Percentiles rank a stretch among this genome's conserved stretches.
phyloP scores from a whole-genome alignment of 352 stramenopile species.

The Phytophthora melonis region DNA sequence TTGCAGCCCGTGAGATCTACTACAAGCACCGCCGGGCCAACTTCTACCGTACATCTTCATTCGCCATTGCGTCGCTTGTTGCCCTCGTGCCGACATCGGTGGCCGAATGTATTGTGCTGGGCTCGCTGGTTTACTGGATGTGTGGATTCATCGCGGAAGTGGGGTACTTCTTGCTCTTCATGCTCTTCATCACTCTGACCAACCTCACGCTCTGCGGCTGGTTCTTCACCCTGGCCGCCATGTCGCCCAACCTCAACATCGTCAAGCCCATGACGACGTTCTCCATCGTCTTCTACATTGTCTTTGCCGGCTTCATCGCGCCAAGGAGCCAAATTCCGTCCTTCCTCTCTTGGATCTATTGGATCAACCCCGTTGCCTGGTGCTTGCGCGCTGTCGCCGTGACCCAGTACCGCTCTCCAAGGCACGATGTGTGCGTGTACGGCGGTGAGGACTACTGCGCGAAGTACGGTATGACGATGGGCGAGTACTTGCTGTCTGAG shows the following conservation, averaged over 20 bases:
- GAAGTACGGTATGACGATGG: slow-evolving; percentile 38
- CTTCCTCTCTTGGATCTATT: slow-evolving; percentile 59
- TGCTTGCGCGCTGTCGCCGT: slow-evolving; percentile 41
- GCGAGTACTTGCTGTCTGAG: slow-evolving; percentile 36
- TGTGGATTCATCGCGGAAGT: slow-evolving; percentile 54
- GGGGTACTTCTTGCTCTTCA: slow-evolving; percentile 19
- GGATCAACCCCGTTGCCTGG: slow-evolving; percentile 63
- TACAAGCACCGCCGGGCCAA: slow-evolving; percentile 47
- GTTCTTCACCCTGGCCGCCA: slow-evolving; percentile 31
- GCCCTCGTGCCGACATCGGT: slow-evolving; percentile 32
- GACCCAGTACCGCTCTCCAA: slow-evolving; percentile 42
- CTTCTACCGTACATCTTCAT: slow-evolving; percentile 75
- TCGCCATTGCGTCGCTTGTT: slow-evolving; percentile 45
- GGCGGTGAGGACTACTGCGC: slow-evolving; percentile 34
- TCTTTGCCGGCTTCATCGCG: slow-evolving; percentile 42
- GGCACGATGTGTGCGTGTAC: slow-evolving; percentile 42
- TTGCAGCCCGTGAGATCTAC: neutral
- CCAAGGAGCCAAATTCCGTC: no score
- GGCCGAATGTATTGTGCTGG: slow-evolving; percentile 72
- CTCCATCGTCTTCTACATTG: slow-evolving; percentile 22
- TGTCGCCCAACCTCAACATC: slow-evolving; percentile 32
- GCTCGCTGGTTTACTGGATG: slow-evolving; percentile 90
- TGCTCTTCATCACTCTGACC: slow-evolving; percentile 15
- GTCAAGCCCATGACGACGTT: slow-evolving; percentile 39
- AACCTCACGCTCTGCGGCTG: slow-evolving; percentile 19